A percentile compares a stretch with the other conserved stretches of the same genome.
Conservation (phyloP, 2,329 filamentous ascomycete species). For the Fusarium humuli region DNA sequence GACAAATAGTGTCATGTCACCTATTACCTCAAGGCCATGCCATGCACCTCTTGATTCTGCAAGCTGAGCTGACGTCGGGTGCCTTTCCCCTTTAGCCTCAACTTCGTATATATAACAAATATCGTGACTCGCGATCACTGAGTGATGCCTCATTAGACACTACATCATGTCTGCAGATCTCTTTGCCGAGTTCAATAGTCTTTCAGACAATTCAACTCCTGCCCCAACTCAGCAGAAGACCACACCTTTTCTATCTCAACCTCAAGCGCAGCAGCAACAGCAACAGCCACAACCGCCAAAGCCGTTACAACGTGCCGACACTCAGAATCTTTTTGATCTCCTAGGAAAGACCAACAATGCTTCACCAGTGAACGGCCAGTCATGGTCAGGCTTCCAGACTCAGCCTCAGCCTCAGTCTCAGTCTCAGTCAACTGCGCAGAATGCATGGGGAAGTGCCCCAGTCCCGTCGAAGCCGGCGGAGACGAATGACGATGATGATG, state of each 20-base stretch:
- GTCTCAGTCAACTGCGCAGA: slow-evolving; percentile 35
- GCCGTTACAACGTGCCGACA: slow-evolving; percentile 23
- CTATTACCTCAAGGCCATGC: background rate
- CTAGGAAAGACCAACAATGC: slow-evolving; percentile 35
- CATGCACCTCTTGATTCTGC: slow-evolving; percentile 10
- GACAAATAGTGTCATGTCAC: slow-evolving; percentile 24
- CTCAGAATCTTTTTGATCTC: slow-evolving; percentile 48
- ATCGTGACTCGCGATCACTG: slow-evolving; percentile 16
- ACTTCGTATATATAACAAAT: background rate
- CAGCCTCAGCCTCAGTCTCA: slow-evolving; percentile 46
- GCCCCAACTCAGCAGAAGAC: slow-evolving; percentile 36
- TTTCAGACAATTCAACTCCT: slow-evolving; percentile 54
- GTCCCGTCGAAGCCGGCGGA: slow-evolving; percentile 33
- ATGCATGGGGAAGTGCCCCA: slow-evolving; percentile 34
- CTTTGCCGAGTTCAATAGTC: slow-evolving; percentile 70
- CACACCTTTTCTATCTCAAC: slow-evolving; percentile 23
- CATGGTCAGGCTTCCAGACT: slow-evolving; percentile 50
- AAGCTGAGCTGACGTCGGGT: background rate
- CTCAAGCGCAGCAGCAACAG: slow-evolving; percentile 10
- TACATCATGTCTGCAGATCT: slow-evolving; percentile 72
- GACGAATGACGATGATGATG: slow-evolving; percentile 64
- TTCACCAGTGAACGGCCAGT: slow-evolving; percentile 33
- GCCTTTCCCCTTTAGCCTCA: slow-evolving; percentile 1
- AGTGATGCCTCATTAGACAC: slow-evolving; percentile 31
- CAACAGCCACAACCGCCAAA: slow-evolving; percentile 13